Evolutionary conservation across 2,329 filamentous ascomycete species (phyloP).

Genomic region (Aspergillus viridinutans): DNA sequence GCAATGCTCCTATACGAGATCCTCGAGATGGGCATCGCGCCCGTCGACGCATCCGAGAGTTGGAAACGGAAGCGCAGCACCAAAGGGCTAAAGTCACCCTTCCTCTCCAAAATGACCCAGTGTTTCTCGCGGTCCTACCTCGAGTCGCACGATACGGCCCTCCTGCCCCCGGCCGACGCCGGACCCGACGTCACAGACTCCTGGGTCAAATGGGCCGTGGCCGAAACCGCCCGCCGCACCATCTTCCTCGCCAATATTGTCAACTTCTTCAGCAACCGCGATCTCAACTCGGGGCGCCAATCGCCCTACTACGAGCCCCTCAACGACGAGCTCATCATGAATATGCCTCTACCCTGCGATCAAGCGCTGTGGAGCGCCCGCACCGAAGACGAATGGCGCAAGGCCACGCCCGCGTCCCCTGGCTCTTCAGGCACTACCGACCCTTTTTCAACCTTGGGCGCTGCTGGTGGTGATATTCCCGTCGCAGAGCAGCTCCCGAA

Average conservation of each 20-base stretch:
- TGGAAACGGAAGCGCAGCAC: conserved; percentile 15
- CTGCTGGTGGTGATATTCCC: neutral
- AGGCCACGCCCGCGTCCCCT: neutral
- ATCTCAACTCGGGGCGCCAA: conserved; percentile 7
- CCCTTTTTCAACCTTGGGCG: neutral
- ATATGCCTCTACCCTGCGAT: conserved; percentile 18
- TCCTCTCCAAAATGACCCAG: conserved; percentile 17
- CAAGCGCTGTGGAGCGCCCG: conserved; percentile 13
- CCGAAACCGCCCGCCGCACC: conserved; percentile 18
- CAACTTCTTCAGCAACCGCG: conserved; percentile 15
- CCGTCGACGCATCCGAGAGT: conserved; percentile 1
- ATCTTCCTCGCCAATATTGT: conserved; percentile 20
- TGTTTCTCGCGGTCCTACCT: conserved; percentile 11
- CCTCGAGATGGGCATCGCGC: conserved; percentile 11
- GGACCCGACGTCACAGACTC: neutral
- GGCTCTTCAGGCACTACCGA: neutral
- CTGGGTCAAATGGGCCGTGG: conserved; percentile 9
- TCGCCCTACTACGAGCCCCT: conserved; percentile 20
- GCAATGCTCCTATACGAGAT: conserved; percentile 22
- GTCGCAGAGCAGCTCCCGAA: neutral
- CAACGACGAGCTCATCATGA: conserved; percentile 17
- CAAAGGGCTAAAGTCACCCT: conserved; percentile 14
- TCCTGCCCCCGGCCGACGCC: conserved; percentile 1
- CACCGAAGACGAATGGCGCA: conserved; percentile 13
- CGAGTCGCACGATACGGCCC: conserved; percentile 2